Evolutionary conservation across 2,329 filamentous ascomycete genomes (phyloP).

Genomic region (Coccinonectria pachysandricola): DNA sequence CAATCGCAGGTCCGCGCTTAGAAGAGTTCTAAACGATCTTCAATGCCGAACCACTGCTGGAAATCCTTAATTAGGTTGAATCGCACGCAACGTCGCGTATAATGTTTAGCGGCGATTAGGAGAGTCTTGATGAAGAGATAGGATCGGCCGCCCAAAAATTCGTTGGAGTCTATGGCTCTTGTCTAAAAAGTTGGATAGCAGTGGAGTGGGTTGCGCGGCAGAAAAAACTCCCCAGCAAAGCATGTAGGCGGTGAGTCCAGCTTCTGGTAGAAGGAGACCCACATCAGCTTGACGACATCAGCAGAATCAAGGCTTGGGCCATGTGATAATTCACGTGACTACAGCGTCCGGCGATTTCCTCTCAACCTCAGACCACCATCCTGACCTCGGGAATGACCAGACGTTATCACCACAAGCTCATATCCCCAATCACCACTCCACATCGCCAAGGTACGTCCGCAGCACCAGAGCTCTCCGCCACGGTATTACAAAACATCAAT

Average conservation of each 20-base stretch:
- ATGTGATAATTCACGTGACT: slow-evolving; percentile 14
- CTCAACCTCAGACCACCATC: slow-evolving; percentile 23
- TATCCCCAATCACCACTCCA: slow-evolving; percentile 17
- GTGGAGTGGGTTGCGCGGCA: slow-evolving; percentile 19
- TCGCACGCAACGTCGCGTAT: no score
- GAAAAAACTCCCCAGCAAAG: slow-evolving; percentile 13
- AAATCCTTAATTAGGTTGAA: no score
- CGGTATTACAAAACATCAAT: no score
- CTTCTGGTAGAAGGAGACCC: slow-evolving; percentile 10
- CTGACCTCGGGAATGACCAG: slow-evolving; percentile 20
- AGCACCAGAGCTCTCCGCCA: no score
- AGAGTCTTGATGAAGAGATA: no score
- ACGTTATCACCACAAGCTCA: slow-evolving; percentile 17
- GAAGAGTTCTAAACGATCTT: no score
- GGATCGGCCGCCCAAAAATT: background rate
- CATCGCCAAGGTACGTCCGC: slow-evolving; percentile 18
- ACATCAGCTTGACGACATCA: no score
- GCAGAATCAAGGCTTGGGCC: no score
- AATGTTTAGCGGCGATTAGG: no score
- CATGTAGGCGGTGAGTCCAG: slow-evolving; percentile 19
- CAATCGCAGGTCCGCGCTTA: no score
- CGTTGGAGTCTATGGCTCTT: background rate
- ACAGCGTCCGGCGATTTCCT: slow-evolving; percentile 16
- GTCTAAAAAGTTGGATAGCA: slow-evolving; percentile 11
- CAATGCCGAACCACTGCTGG: no score